phyloP scores from a whole-genome alignment of 208 protist species.

The Acanthamoeba healyi region DNA sequence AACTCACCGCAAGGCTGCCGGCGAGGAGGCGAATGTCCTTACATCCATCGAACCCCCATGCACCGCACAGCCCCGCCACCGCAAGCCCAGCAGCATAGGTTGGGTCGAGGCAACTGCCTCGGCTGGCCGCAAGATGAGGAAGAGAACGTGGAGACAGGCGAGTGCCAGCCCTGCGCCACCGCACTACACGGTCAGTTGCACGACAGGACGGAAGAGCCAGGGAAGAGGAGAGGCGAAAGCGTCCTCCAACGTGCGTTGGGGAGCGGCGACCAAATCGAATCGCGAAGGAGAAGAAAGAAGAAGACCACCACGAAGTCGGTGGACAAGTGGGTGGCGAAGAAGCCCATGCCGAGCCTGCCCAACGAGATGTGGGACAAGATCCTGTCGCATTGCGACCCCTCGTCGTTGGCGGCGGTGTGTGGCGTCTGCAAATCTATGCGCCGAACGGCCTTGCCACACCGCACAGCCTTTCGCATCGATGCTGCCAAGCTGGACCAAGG shows the following conservation, averaged over 20 bases:
- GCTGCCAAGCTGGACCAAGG: conserved; percentile 21
- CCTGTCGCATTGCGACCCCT: conserved; percentile 6
- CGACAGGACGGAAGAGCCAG: not conserved
- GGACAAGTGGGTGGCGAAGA: conserved; percentile 28
- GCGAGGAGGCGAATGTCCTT: conserved; percentile 4
- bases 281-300: not conserved
- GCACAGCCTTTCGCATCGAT: conserved; percentile 19
- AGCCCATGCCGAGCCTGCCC: not conserved
- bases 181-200: too few relatives aligned
- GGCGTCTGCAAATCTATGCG: conserved; percentile 18
- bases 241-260: too few relatives aligned
- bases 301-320: not conserved
- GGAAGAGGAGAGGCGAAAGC: not conserved
- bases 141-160: too few relatives aligned
- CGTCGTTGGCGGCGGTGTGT: not conserved
- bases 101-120: too few relatives aligned
- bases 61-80: not conserved
- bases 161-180: too few relatives aligned
- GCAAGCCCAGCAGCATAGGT: too few relatives aligned
- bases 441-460: not conserved
- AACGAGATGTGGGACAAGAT: conserved; percentile 50
- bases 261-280: not conserved
- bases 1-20: not conserved
- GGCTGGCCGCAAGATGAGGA: not conserved
- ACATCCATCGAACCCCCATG: not conserved